phyloP scores from a whole-genome alignment of 2,329 filamentous ascomycete genomes.

The Hawksworthiomyces lignivorus region DNA sequence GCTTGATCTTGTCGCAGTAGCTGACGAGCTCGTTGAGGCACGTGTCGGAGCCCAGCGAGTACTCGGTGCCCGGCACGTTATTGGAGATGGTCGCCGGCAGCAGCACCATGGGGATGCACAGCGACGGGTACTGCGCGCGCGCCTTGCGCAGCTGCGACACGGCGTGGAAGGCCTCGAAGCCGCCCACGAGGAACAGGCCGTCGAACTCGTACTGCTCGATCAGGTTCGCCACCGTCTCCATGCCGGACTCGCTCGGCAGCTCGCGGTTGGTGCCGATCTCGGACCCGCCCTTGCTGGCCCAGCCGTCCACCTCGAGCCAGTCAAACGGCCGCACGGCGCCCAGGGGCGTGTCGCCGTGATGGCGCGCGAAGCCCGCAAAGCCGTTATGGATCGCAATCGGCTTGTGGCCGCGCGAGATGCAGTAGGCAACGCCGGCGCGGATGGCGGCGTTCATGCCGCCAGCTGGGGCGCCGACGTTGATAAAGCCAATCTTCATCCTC shows the following conservation, averaged over 20 bases:
- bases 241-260: constrained; percentile 75
- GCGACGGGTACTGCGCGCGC: constrained; percentile 67
- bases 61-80: constrained; percentile 96
- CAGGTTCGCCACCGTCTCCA: constrained; percentile 72
- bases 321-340: constrained; percentile 77
- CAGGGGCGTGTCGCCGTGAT: constrained; percentile 75
- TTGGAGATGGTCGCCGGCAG: constrained; percentile 97
- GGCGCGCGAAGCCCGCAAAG: constrained; percentile 86
- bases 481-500: constrained; percentile 89
- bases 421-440: constrained; percentile 87
- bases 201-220: constrained; percentile 86
- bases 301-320: constrained; percentile 91
- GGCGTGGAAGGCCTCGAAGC: constrained; percentile 94
- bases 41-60: constrained; percentile 92
- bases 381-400: constrained; percentile 93
- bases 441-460: constrained; percentile 98
- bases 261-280: constrained; percentile 98
- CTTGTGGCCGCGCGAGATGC: constrained; percentile 82
- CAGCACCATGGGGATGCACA: constrained; percentile 87
- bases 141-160: constrained; percentile 80
- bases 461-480: constrained; percentile 92
- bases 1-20: constrained; percentile 96
- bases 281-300: constrained; percentile 94
- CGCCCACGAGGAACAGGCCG: constrained; percentile 83
- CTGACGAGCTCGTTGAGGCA: constrained; percentile 90